Percentiles rank a stretch among this genome's conserved stretches.
phyloP scores from a whole-genome alignment of 805 yeast species.

The Wickerhamiella shivajii region DNA sequence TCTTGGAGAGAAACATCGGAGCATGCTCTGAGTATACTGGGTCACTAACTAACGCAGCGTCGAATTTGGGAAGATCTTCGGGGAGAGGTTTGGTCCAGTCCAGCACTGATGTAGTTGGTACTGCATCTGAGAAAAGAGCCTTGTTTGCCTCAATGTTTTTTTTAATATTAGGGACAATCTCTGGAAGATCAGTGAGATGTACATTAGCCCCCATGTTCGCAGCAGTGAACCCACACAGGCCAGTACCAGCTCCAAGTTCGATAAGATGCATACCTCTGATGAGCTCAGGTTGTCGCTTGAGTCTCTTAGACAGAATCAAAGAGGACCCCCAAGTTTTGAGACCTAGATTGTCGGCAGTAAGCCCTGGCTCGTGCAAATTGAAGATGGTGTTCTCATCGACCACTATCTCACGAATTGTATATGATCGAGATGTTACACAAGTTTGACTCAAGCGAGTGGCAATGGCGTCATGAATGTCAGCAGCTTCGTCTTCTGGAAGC shows the following conservation, averaged over 20 bases:
- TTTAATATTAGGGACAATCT: conserved; percentile 53
- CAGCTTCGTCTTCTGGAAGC: conserved; percentile 27
- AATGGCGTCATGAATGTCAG: conserved; percentile 32
- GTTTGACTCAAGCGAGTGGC: conserved; percentile 66
- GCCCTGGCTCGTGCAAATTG: conserved; percentile 59
- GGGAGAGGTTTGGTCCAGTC: conserved; percentile 64
- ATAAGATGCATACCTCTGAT: conserved; percentile 15
- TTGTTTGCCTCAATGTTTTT: conserved; percentile 44
- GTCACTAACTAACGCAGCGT: conserved; percentile 63
- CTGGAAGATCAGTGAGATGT: conserved; percentile 62
- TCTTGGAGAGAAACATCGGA: conserved; percentile 54
- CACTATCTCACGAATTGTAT: conserved; percentile 47
- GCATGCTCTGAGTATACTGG: conserved; percentile 78
- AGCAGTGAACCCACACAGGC: conserved; percentile 67
- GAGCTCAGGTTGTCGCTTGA: conserved; percentile 23
- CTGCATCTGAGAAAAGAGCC: conserved; percentile 7
- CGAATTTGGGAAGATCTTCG: conserved; percentile 27
- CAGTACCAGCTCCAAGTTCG: conserved; percentile 95
- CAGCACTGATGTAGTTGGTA: conserved; percentile 34
- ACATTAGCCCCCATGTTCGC: conserved; percentile 37
- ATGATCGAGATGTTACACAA: conserved; percentile 70
- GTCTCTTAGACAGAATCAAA: conserved; percentile 43
- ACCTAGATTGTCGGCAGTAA: conserved; percentile 78
- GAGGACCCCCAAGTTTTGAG: conserved; percentile 96
- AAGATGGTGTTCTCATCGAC: too few relatives aligned